Evolutionary conservation across 1,139 yeast genomes (phyloP).

Genomic region (Sugiyamaella xylanicola): DNA sequence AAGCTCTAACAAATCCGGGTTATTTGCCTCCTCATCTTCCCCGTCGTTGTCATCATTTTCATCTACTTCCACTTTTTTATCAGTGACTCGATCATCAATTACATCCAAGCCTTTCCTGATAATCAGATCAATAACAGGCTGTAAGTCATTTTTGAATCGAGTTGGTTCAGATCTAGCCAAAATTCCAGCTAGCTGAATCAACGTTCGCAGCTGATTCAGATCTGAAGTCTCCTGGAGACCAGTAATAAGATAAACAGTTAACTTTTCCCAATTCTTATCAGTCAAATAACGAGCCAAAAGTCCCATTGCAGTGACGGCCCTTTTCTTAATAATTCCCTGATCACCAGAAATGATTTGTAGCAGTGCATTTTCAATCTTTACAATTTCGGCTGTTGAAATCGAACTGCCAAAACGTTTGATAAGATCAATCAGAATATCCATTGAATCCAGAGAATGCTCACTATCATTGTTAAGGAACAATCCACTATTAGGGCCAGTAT

Average conservation of each 20-base stretch:
- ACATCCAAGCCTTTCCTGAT: constrained; percentile 31
- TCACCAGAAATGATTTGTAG: constrained; percentile 32
- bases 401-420: constrained; percentile 57
- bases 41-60: constrained; percentile 30
- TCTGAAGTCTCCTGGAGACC: constrained; percentile 27
- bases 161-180: constrained; percentile 37
- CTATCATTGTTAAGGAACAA: constrained; percentile 38
- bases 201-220: constrained; percentile 22
- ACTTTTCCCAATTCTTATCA: constrained; percentile 35
- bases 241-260: constrained; percentile 31
- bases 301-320: constrained; percentile 59
- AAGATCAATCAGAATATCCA: constrained; percentile 65
- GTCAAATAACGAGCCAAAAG: constrained; percentile 47
- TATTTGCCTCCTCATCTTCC: constrained; percentile 26
- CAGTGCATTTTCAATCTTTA: constrained; percentile 40
- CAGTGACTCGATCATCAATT: constrained; percentile 17
- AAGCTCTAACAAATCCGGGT: constrained; percentile 34
- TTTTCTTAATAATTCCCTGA: constrained; percentile 40
- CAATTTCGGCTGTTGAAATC: constrained; percentile 49
- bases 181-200: constrained; percentile 36
- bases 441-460: constrained; percentile 53
- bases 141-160: constrained; percentile 33
- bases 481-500: constrained; percentile 8
- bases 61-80: constrained; percentile 16
- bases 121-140: constrained; percentile 30